Base-by-base conservation (phyloP, 2,329 filamentous ascomycete species). In the Ascosphaera apis region DNA sequence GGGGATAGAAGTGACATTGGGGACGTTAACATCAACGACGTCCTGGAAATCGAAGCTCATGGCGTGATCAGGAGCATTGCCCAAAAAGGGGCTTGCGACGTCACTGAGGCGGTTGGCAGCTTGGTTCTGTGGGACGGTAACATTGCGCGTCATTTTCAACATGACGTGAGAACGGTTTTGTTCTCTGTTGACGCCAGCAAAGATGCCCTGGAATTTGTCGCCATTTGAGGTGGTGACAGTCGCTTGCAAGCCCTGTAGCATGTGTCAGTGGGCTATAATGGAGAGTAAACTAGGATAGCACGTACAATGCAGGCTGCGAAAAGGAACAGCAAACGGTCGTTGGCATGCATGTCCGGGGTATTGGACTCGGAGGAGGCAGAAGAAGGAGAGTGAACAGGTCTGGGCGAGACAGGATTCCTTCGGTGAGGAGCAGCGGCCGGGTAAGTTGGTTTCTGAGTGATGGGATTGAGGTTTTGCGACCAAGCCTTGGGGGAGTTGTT, bases 91-190 rank as follows among this genome's bases (percentile, higher is more conserved):
- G 42, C 45, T 53, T 33, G 51, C 40, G 27, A 41, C 44, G 37
- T 61, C 50, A 39, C 52, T 56, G 19, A 55, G 44, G n/a, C 60
- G 59, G 41, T 63, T 63, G 12, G 50, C 35, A 15, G 16, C 54
- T 51, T 15, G 48, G 42, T 36, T 52, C 38, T 13, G 36, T 18
- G 50, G 52, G 13, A 52, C 45, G 32, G 54, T 51, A 38, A 59
- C 50, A 42, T 62, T 64, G 48, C 67, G 69, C 21, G 69, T 67
- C 72, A 78, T 78, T 53, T 76, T 77, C 45, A 76, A 58, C 18
- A 65, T 54, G 45, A 75, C 66, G 13, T 62, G 61, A 34, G 63
- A 56, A 42, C 69, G 64, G 41, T 51, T 57, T 3, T 61, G 49
- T 37, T 69, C 65, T 17, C 67, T 50, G 6, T 58, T 60, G 9